Evolutionary conservation across 2,329 filamentous ascomycete species (phyloP).

Genomic region (Claviceps sp.): DNA sequence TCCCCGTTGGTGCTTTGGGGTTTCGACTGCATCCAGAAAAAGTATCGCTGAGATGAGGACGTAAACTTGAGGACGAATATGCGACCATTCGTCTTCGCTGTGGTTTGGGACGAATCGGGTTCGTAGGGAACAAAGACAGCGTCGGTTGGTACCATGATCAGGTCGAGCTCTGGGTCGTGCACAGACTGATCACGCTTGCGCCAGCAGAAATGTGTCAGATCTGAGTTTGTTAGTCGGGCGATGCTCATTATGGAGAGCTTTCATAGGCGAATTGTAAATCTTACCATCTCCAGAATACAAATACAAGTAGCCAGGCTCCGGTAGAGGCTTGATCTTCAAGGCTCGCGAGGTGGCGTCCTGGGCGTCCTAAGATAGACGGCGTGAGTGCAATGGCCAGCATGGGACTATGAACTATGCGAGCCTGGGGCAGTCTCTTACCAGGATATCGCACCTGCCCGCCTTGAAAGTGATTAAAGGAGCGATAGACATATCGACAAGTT

Average conservation of each 20-base stretch:
- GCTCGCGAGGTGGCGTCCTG: slow-evolving; percentile 22
- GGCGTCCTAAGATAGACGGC: neutral
- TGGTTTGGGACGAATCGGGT: slow-evolving; percentile 38
- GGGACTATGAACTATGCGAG: neutral
- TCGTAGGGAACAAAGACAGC: slow-evolving; percentile 78
- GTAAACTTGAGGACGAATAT: slow-evolving; percentile 89
- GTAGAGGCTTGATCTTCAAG: slow-evolving; percentile 58
- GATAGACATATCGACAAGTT: slow-evolving; percentile 53
- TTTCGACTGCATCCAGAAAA: slow-evolving; percentile 96
- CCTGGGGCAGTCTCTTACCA: slow-evolving; percentile 40
- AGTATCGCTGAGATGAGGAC: slow-evolving; percentile 78
- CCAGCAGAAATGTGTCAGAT: slow-evolving; percentile 96
- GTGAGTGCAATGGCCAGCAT: slow-evolving; percentile 8
- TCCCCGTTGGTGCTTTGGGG: slow-evolving; percentile 58
- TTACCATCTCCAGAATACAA: slow-evolving; percentile 82
- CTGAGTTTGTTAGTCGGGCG: slow-evolving; percentile 26
- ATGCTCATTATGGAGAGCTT: neutral
- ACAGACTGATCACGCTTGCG: slow-evolving; percentile 60
- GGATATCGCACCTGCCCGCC: slow-evolving; percentile 75
- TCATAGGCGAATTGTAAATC: neutral
- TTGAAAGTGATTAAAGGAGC: slow-evolving; percentile 89
- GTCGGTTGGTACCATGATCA: slow-evolving; percentile 88
- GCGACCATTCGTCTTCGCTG: slow-evolving; percentile 66
- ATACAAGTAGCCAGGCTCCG: slow-evolving; percentile 76
- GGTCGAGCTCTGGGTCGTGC: slow-evolving; percentile 67